Conservation (phyloP, 1,139 yeast genomes). For the Lodderomyces margitis region DNA sequence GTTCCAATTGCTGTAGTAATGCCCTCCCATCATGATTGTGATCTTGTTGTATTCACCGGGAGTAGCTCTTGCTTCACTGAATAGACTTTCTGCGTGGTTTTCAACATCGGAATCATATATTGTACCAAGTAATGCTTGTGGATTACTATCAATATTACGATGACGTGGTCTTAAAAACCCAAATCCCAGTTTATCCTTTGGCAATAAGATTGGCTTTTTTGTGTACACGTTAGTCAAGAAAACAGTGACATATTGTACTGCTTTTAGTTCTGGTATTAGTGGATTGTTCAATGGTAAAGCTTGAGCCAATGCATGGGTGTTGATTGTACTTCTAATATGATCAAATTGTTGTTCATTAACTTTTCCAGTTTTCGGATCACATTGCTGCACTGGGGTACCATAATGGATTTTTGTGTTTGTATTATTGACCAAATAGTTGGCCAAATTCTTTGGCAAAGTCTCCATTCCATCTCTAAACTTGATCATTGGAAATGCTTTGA, state of each 20-base stretch:
- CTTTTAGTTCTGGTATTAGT: constrained; percentile 18
- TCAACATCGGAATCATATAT: constrained; percentile 88
- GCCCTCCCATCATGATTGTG: constrained; percentile 92
- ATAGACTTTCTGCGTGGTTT: constrained; percentile 32
- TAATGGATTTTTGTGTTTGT: constrained; percentile 43
- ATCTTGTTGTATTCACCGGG: constrained; percentile 49
- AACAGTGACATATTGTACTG: constrained; percentile 52
- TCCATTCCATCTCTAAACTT: constrained; percentile 55
- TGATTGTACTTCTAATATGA: constrained; percentile 60
- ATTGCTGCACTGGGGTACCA: constrained; percentile 19
- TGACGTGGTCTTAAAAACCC: constrained; percentile 80
- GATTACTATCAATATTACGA: constrained; percentile 37
- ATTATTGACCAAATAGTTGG: constrained; percentile 29
- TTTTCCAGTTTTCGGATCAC: constrained; percentile 20
- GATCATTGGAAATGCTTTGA: constrained; percentile 52
- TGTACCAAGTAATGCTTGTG: constrained; percentile 72
- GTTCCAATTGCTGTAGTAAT: constrained; percentile 38
- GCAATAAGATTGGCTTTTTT: constrained; percentile 31
- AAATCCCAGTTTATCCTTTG: constrained; percentile 60
- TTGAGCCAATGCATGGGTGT: constrained; percentile 32
- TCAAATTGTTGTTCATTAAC: constrained; percentile 31
- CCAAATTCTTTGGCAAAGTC: constrained; percentile 44
- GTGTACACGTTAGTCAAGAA: constrained; percentile 59
- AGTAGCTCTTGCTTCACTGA: constrained; percentile 6
- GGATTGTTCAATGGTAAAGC: constrained; percentile 16